Conservation (phyloP, 2,329 filamentous ascomycete genomes). For the Colletotrichum falcatum region DNA sequence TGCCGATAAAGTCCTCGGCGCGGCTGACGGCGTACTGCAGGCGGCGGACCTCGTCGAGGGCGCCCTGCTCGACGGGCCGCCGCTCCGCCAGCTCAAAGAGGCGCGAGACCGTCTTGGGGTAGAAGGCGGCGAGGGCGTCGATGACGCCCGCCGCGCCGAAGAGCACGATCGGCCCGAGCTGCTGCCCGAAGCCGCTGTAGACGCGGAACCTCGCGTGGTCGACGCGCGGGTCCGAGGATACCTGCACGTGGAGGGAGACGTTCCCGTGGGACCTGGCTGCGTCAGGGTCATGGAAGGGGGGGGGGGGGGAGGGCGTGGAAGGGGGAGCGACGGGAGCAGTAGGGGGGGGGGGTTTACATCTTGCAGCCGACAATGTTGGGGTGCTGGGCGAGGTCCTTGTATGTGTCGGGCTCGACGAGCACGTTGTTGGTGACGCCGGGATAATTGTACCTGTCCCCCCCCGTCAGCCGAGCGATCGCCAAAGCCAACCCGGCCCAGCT, state of each 20-base stretch:
- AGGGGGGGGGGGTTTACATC: conserved; percentile 52
- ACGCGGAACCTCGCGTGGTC: conserved; percentile 71
- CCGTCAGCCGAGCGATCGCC: too few species aligned
- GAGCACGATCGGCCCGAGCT: conserved; percentile 72
- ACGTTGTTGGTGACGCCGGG: conserved; percentile 75
- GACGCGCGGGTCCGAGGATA: conserved; percentile 70
- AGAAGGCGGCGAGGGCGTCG: conserved; percentile 74
- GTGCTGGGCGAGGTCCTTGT: conserved; percentile 67
- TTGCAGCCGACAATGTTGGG: conserved; percentile 77
- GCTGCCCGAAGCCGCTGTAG: conserved; percentile 75
- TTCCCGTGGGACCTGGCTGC: conserved; percentile 67
- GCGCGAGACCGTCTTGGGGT: conserved; percentile 70
- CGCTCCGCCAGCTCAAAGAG: conserved; percentile 63
- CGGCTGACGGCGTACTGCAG: conserved; percentile 72
- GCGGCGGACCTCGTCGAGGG: conserved; percentile 63
- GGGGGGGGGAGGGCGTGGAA: too few species aligned
- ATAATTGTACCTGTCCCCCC: conserved; percentile 61
- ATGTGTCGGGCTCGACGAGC: conserved; percentile 68
- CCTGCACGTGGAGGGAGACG: conserved; percentile 72
- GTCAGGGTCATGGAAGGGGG: background rate
- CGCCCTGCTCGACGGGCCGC: conserved; percentile 53
- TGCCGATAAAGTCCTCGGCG: conserved; percentile 72
- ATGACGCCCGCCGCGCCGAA: conserved; percentile 75
- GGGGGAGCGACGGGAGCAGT: too few species aligned
- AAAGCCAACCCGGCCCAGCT: too few species aligned